Percentiles rank a stretch among this genome's conserved stretches.
Conservation (phyloP, 805 yeast species). For the Jamesozyma hellenica region DNA sequence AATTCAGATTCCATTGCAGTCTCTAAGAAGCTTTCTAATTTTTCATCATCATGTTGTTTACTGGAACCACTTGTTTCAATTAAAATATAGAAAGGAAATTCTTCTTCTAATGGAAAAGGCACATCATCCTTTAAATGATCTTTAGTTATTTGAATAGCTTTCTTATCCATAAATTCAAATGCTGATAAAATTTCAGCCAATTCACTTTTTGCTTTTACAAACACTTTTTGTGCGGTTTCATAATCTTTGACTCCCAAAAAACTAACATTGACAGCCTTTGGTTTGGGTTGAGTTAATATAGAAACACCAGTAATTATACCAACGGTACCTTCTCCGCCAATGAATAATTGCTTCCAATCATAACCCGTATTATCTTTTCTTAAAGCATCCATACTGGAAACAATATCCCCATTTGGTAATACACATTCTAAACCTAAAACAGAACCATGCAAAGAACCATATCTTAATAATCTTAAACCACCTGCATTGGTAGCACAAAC, state of each 20-base stretch:
- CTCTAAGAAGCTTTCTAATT: constrained; percentile 77
- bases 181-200: constrained; percentile 83
- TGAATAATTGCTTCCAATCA: constrained; percentile 83
- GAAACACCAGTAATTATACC: constrained; percentile 89
- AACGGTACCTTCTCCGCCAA: constrained; percentile 88
- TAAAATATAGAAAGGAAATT: constrained; percentile 79
- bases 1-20: constrained; percentile 72
- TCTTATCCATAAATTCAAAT: constrained; percentile 85
- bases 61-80: constrained; percentile 96
- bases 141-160: constrained; percentile 55
- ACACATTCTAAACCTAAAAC: constrained; percentile 89
- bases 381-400: constrained; percentile 71
- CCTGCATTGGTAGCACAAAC: constrained; percentile 95
- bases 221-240: constrained; percentile 75
- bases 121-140: constrained; percentile 41
- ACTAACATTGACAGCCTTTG: constrained; percentile 78
- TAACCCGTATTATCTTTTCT: constrained; percentile 94
- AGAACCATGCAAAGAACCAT: constrained; percentile 87
- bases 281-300: constrained; percentile 80
- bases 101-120: constrained; percentile 68
- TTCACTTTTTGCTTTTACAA: constrained; percentile 66
- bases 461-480: constrained; percentile 76
- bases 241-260: constrained; percentile 73
- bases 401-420: constrained; percentile 78
- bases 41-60: constrained; percentile 86